Evolutionary conservation across 208 protist genomes (phyloP).

Genomic region (Acanthamoeba triangularis): DNA sequence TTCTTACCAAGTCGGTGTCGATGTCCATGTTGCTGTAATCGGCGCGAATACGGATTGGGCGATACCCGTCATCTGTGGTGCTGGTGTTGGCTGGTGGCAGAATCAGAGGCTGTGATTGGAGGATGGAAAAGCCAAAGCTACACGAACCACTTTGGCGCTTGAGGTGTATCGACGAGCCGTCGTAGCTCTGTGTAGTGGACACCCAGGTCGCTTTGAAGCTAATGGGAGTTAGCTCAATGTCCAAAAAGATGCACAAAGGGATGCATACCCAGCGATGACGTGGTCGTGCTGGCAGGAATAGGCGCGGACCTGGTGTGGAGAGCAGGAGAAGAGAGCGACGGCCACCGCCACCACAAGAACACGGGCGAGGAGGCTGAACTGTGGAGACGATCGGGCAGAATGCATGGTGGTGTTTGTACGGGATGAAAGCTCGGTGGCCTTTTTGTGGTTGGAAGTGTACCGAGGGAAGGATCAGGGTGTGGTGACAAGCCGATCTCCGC

Average conservation of each 20-base stretch:
- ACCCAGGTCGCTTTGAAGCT: neutral
- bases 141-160: neutral
- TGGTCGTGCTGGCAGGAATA: neutral
- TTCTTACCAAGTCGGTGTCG: slow-evolving; percentile 16
- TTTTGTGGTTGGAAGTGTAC: too few relatives aligned
- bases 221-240: neutral
- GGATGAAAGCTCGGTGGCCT: too few relatives aligned
- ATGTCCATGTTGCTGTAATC: slow-evolving; percentile 46
- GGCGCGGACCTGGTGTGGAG: neutral
- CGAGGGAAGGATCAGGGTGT: too few relatives aligned
- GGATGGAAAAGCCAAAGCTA: neutral
- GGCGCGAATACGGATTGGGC: neutral
- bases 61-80: neutral
- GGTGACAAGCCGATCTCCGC: too few relatives aligned
- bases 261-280: neutral
- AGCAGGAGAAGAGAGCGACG: neutral
- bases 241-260: neutral
- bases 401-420: too few relatives aligned
- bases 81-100: neutral
- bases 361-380: neutral
- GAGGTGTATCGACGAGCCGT: neutral
- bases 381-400: neutral
- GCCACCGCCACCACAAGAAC: neutral
- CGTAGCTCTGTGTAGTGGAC: neutral
- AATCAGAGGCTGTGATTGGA: neutral